A percentile compares a stretch with the other conserved stretches of the same genome.
Conservation (phyloP, 2,329 filamentous ascomycete genomes). For the Penicillium sp. region DNA sequence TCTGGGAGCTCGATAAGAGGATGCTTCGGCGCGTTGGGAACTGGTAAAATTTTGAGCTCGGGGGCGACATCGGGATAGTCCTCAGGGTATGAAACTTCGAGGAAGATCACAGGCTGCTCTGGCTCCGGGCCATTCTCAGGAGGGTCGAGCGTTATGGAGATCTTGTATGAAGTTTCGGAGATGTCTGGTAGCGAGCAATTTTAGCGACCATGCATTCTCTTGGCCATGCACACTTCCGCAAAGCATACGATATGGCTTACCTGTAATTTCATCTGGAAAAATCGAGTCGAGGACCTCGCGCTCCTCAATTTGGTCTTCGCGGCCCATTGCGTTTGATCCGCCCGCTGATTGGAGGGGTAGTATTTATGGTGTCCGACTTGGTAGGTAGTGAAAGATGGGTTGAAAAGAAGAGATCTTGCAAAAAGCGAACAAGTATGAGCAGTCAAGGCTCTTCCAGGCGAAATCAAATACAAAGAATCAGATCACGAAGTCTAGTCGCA, state of each 20-base stretch:
- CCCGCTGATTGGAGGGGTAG: constrained; percentile 38
- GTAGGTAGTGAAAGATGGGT: neutral
- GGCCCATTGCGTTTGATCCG: constrained; percentile 48
- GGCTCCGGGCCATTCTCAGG: constrained; percentile 66
- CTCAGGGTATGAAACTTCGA: constrained; percentile 87
- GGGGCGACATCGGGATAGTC: constrained; percentile 88
- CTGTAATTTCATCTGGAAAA: constrained; percentile 95
- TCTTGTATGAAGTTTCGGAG: constrained; percentile 84
- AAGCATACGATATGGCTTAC: constrained; percentile 50
- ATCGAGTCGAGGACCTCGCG: constrained; percentile 97
- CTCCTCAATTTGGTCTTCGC: constrained; percentile 92
- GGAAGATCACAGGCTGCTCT: constrained; percentile 67
- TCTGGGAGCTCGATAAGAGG: constrained; percentile 76
- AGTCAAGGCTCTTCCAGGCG: neutral
- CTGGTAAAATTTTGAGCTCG: constrained; percentile 74
- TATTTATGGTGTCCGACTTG: constrained; percentile 10
- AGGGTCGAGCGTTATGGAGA: constrained; percentile 82
- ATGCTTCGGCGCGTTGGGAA: constrained; percentile 70
- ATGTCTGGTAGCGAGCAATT: constrained; percentile 63
- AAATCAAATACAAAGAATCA: constrained; percentile 12
- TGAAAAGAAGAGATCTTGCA: neutral
- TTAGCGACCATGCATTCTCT: constrained; percentile 18
- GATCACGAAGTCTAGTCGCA: constrained; percentile 11
- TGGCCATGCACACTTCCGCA: neutral
- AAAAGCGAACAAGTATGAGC: neutral